Conservation (phyloP, 1,284 basidiomycete genomes). For the Ganoderma lingzhi region DNA sequence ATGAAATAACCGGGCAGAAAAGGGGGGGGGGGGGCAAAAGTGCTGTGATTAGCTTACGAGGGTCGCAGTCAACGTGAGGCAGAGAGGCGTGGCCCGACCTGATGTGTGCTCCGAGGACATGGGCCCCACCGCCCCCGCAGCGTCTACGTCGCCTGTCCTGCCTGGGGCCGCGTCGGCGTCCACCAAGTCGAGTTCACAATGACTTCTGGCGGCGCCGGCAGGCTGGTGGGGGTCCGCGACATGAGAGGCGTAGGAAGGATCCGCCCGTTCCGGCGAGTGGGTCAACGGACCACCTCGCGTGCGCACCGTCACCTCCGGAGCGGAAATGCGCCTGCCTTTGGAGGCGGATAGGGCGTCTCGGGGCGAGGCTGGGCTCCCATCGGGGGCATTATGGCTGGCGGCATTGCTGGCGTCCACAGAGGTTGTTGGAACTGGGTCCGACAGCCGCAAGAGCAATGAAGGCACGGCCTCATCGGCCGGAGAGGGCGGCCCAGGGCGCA, state of each 20-base stretch:
- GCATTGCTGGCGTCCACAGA: conserved; percentile 9
- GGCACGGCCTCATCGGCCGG: conserved; percentile 27
- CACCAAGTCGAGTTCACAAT: neutral
- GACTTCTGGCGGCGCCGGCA: conserved; percentile 21
- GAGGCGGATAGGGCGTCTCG: conserved; percentile 21
- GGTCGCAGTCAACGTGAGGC: conserved; percentile 23
- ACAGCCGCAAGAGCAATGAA: conserved; percentile 36
- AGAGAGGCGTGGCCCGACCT: conserved; percentile 21
- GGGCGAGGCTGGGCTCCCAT: conserved; percentile 18
- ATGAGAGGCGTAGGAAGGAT: conserved; percentile 14
- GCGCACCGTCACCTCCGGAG: conserved; percentile 44
- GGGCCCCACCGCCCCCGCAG: conserved; percentile 24
- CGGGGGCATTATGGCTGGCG: conserved; percentile 6
- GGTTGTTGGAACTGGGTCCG: conserved; percentile 26
- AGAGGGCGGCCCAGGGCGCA: conserved; percentile 20
- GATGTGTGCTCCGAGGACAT: conserved; percentile 23
- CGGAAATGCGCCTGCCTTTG: conserved; percentile 35
- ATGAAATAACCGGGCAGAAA: neutral
- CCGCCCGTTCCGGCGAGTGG: conserved; percentile 17
- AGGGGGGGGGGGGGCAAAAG: neutral
- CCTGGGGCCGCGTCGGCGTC: neutral
- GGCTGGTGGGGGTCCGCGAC: conserved; percentile 15
- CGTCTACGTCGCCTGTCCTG: conserved; percentile 20
- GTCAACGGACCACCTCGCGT: conserved; percentile 41
- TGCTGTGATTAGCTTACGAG: conserved; percentile 18